A percentile compares a stretch with the other conserved stretches of the same genome.
These are phyloP conservation scores for Kodamaea neixiangensis DNA, from an alignment of 805 yeast genomes.

Conservation along the genomic window DNA sequence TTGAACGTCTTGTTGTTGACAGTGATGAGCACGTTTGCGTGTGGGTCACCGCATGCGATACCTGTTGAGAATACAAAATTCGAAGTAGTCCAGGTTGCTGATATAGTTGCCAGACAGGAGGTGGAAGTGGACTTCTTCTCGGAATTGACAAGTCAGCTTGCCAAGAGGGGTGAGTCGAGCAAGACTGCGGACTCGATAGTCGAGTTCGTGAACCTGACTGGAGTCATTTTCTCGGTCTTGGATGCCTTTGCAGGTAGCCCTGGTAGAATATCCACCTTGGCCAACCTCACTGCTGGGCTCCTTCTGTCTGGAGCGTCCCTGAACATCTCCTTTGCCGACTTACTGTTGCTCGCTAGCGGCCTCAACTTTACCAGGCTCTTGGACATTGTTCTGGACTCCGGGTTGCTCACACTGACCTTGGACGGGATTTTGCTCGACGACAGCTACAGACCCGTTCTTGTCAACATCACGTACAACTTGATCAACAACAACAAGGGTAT, in stretches of 20 bases:
- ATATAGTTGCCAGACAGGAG: not conserved
- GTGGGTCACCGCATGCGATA: conserved; percentile 17
- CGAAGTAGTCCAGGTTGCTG: conserved; percentile 11
- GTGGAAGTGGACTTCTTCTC: conserved; percentile 12
- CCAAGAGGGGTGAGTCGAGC: conserved; percentile 9
- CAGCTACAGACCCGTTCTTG: conserved; percentile 32
- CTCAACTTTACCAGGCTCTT: conserved; percentile 26
- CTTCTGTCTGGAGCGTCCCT: conserved; percentile 12
- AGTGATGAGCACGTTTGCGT: not conserved
- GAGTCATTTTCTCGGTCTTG: conserved; percentile 35
- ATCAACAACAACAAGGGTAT: conserved; percentile 32
- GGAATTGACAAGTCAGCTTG: conserved; percentile 6
- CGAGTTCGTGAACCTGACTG: conserved; percentile 31
- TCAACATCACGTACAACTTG: conserved; percentile 31
- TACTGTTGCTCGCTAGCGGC: conserved; percentile 3
- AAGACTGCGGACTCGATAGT: conserved; percentile 17
- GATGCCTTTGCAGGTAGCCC: conserved; percentile 38
- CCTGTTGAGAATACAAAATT: conserved; percentile 22
- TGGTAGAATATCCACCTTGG: conserved; percentile 26
- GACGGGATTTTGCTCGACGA: conserved; percentile 42
- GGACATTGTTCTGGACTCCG: conserved; percentile 31
- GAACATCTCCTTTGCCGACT: not conserved
- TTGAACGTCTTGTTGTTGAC: conserved; percentile 5
- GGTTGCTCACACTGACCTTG: conserved; percentile 32
- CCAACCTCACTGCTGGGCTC: conserved; percentile 32